These are phyloP conservation scores for Emergomyces pasteurianus DNA, from an alignment of 2,329 filamentous ascomycete species.

Conservation along the genomic window DNA sequence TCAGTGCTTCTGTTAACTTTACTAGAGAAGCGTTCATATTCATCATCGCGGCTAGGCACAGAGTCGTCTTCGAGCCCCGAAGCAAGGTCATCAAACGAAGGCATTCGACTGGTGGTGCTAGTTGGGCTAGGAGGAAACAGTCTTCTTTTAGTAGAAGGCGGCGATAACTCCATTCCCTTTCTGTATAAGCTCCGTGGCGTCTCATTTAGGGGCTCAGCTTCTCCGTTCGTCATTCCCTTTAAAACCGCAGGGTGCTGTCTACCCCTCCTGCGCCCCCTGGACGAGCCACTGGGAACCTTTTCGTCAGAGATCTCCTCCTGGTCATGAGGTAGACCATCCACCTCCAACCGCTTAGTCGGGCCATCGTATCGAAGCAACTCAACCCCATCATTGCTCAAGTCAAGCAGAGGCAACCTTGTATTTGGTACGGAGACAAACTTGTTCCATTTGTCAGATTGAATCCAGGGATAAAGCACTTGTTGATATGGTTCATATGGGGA, in stretches of 20 bases:
- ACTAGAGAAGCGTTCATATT: neutral
- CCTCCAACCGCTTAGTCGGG: neutral
- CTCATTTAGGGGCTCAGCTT: neutral
- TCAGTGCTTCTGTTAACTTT: neutral
- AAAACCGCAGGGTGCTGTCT: neutral
- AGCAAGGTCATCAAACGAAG: neutral
- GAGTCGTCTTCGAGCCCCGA: neutral
- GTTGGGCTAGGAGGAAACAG: conserved; percentile 5
- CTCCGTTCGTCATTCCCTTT: neutral
- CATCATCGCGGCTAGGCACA: neutral
- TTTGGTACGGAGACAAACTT: neutral
- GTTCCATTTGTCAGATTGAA: neutral
- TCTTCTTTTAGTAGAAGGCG: neutral
- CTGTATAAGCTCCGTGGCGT: neutral
- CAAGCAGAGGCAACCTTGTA: neutral
- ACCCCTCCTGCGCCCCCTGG: neutral
- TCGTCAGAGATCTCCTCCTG: neutral
- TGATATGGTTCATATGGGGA: neutral
- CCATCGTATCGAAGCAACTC: neutral
- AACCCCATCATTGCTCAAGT: neutral
- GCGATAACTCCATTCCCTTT: conserved; percentile 3
- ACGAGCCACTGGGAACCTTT: neutral
- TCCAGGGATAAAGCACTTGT: neutral
- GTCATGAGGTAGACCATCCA: neutral
- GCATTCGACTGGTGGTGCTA: neutral